A percentile compares a stretch with the other conserved stretches of the same genome.
These are phyloP conservation scores for Porcisia hertigi DNA, from an alignment of 208 protist species.

Conservation along the genomic window DNA sequence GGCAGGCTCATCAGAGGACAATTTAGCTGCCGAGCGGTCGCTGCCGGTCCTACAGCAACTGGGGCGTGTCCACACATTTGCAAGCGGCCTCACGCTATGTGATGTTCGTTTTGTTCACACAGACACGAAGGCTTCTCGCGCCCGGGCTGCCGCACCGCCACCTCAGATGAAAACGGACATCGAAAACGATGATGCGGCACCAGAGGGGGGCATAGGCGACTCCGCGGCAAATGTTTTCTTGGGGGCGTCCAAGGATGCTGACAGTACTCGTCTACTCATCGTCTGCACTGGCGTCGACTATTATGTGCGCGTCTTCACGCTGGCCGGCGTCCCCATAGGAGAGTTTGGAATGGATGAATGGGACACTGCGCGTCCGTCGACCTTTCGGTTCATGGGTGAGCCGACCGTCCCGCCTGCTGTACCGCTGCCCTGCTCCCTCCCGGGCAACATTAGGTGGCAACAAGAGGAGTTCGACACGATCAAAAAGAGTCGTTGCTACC, in stretches of 20 bases:
- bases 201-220: background rate
- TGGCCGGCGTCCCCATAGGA: constrained; percentile 64
- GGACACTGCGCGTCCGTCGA: constrained; percentile 33
- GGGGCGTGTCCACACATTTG: constrained; percentile 44
- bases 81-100: constrained; percentile 33
- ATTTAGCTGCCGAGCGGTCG: constrained; percentile 21
- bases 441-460: constrained; percentile 26
- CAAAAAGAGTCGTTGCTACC: constrained; percentile 21
- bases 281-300: constrained; percentile 61
- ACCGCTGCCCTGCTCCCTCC: constrained; percentile 19
- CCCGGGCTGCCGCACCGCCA: background rate
- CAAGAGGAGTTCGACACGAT: constrained; percentile 1
- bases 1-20: background rate
- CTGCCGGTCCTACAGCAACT: constrained; percentile 36
- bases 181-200: background rate
- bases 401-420: constrained; percentile 21
- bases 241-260: background rate
- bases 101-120: constrained; percentile 30
- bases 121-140: constrained; percentile 1
- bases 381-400: constrained; percentile 63
- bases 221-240: too few relatives aligned
- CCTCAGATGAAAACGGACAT: too few relatives aligned
- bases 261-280: constrained; percentile 36
- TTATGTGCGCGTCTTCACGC: constrained; percentile 70
- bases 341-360: constrained; percentile 79